Evolutionary conservation across 805 yeast genomes (phyloP).

Genomic region (Metschnikowia cubensis): DNA sequence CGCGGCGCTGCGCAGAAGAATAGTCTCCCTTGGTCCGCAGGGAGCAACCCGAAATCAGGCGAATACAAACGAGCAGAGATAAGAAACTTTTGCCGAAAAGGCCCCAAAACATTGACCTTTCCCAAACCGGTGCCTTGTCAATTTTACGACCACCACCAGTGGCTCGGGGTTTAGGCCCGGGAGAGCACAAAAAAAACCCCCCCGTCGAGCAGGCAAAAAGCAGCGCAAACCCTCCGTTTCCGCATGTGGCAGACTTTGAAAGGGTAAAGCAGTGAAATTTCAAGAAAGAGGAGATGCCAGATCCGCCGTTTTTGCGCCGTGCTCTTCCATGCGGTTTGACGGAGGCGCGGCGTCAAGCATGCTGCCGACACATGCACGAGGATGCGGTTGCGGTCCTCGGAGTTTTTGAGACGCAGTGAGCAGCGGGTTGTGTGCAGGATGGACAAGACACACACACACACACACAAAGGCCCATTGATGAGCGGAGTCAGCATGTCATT

Average conservation of each 20-base stretch:
- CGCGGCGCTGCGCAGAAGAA: conserved; percentile 5
- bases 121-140: no score
- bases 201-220: no score
- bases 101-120: no score
- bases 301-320: neutral
- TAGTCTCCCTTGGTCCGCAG: conserved; percentile 2
- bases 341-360: conserved; percentile 4
- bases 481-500: no score
- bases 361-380: conserved; percentile 5
- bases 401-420: neutral
- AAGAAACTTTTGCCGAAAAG: neutral
- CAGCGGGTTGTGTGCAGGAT: neutral
- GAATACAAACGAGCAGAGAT: neutral
- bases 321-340: neutral
- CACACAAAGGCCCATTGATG: no score
- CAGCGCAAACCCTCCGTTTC: no score
- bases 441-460: no score
- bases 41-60: neutral
- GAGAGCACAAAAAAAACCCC: neutral
- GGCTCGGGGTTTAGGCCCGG: neutral
- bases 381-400: conserved; percentile 2
- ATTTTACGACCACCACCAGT: neutral
- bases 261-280: no score
- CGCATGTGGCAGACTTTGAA: no score
- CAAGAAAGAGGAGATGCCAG: neutral